Conservation (phyloP, 1,284 basidiomycete species). For the Gomphus sp. region DNA sequence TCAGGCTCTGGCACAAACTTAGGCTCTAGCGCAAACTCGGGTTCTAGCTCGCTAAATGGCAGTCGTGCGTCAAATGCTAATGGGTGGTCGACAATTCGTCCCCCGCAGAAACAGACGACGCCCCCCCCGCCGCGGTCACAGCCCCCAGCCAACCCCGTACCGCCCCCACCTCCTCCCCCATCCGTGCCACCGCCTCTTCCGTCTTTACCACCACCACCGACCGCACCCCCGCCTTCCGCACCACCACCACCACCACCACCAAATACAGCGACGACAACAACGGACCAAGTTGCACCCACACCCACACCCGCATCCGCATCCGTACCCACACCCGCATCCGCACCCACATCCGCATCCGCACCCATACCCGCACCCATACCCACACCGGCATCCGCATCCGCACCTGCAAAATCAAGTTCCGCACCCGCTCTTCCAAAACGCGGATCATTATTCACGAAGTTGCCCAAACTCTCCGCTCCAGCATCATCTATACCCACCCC, state of each 20-base stretch:
- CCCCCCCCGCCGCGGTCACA: conserved; percentile 14
- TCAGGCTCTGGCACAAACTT: background rate
- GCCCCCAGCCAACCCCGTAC: conserved; percentile 16
- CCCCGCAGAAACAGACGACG: background rate
- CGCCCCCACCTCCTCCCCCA: conserved; percentile 13
- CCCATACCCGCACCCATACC: too few species aligned
- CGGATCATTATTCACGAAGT: conserved; percentile 14
- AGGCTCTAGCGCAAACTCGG: background rate
- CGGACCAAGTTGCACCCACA: too few species aligned
- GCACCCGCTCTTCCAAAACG: conserved; percentile 20
- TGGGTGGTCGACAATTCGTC: conserved; percentile 9
- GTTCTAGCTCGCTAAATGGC: background rate
- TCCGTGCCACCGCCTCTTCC: conserved; percentile 14
- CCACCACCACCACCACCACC: conserved; percentile 16
- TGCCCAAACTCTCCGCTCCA: conserved; percentile 11
- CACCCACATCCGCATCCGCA: too few species aligned
- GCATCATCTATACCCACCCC: conserved; percentile 17
- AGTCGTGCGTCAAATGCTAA: background rate
- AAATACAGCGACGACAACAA: too few species aligned
- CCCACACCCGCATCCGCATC: too few species aligned
- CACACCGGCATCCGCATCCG: too few species aligned
- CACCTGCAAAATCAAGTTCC: conserved; percentile 13
- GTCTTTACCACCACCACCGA: conserved; percentile 16
- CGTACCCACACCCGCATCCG: too few species aligned
- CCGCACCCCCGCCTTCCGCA: conserved; percentile 17